Evolutionary conservation across 2,329 filamentous ascomycete species (phyloP), one percentile per base, ranked within the genome.

Genomic region (Didymosphaeria variabile): DNA sequence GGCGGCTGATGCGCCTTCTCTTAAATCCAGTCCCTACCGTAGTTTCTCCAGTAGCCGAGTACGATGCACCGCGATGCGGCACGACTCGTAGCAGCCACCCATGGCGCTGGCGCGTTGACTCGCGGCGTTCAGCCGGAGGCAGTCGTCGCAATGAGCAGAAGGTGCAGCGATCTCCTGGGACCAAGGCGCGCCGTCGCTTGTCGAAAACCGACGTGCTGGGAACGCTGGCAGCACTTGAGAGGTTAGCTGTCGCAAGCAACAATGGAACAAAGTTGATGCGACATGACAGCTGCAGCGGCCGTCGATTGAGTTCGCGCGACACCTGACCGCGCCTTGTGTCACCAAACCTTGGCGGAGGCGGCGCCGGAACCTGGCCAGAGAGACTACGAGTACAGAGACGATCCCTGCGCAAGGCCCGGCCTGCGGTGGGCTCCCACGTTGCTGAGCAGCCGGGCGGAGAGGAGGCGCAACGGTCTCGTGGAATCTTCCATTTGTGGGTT

Each of bases 401-500:
- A 57, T 49, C 54, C 54, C 42, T 56, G 55, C 19, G 36, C 36
- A 13, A 17, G 36, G 36, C 9, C 36, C 36, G 13, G 12, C 36
- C 36, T 36, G 34, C 34, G 36, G 13, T 38, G 45, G 31, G 21
- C 44, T 40, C 55, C 44, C 44, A 42, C 36, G 44, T 47, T 49
- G 2, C 44, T 47, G 17, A 23, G 26, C 26, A 29, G 12, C 10
- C 47, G 29, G 31, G 47, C 31, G 31, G 29, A 51, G 21, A 8
- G 10, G 10, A 21, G 42, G 42, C 53, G 12, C 42, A 55, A 55
- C 53, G 53, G 53, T 55, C 38, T 40, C 36, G 55, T 49, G 44
- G 32, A 56, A 56, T 56, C 19, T 56, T 47, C 54, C 54, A 21
- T 23, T 54, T 45, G 53, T 36, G 53, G 53, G 42, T 23, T 47